These are phyloP conservation scores for Plasmopara viticola DNA, from an alignment of 352 stramenopile genomes.

Conservation along the genomic window DNA sequence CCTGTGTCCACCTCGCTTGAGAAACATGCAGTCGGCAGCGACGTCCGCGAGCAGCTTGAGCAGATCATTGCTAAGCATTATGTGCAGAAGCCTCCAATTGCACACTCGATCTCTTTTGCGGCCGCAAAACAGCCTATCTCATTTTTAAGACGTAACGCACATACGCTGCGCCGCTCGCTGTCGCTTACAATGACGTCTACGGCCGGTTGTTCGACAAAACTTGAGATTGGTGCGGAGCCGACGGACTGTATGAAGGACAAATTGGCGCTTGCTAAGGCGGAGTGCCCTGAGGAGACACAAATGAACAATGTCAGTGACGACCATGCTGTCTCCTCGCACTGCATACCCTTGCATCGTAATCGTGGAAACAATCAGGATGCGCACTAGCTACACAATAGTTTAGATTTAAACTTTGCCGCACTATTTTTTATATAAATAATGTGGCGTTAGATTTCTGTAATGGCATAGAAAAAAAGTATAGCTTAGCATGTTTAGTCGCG, in stretches of 20 bases:
- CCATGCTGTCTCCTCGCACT: constrained; percentile 18
- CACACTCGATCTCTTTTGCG: constrained; percentile 39
- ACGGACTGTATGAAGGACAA: constrained; percentile 64
- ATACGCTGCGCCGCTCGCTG: constrained; percentile 56
- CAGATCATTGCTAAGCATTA: constrained; percentile 39
- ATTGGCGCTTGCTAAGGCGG: constrained; percentile 45
- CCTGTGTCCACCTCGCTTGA: constrained; percentile 19
- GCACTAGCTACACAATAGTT: constrained; percentile 13
- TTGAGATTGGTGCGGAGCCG: constrained; percentile 25
- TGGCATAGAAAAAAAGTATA: too few species aligned
- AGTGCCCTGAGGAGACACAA: constrained; percentile 21
- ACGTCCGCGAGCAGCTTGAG: constrained; percentile 40
- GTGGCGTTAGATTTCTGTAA: too few species aligned
- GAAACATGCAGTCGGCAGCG: constrained; percentile 9
- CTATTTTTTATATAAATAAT: too few species aligned
- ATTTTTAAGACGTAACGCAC: constrained; percentile 60
- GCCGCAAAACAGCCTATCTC: constrained; percentile 66
- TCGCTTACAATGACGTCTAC: constrained; percentile 52
- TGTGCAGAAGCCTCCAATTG: constrained; percentile 18
- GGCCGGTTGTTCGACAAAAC: constrained; percentile 28
- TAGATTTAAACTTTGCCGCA: too few species aligned
- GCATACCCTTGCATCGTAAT: constrained; percentile 11
- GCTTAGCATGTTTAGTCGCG: too few species aligned
- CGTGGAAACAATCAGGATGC: constrained; percentile 27
- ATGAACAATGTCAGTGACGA: constrained; percentile 14